Percentiles rank a stretch among this genome's conserved stretches.
phyloP scores from a whole-genome alignment of 768 basidiomycete species.

The Megacollybia marginata region DNA sequence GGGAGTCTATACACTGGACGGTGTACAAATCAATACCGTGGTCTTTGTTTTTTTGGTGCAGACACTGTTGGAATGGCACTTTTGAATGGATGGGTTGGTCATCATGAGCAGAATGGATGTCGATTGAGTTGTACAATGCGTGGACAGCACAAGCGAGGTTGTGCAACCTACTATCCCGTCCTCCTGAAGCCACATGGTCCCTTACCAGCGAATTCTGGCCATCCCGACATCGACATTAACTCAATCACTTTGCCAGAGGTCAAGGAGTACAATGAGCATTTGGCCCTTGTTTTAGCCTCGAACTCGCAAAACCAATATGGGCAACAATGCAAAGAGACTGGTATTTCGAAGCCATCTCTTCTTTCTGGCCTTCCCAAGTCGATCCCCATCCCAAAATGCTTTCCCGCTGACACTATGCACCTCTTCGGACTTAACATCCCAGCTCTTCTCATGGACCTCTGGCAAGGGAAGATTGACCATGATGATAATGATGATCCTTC shows the following conservation, averaged over 20 bases:
- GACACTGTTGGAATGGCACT: not conserved
- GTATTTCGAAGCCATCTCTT: not conserved
- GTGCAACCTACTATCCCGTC: not conserved
- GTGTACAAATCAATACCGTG: not conserved
- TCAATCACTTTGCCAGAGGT: not conserved
- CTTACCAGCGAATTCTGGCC: not conserved
- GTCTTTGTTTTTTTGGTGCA: not conserved
- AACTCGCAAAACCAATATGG: not conserved
- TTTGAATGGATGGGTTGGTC: not conserved
- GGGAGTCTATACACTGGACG: not conserved
- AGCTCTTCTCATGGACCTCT: constrained; percentile 7
- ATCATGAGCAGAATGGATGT: constrained; percentile 4
- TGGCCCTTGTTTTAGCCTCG: not conserved
- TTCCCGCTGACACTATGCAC: constrained; percentile 8
- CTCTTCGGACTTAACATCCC: constrained; percentile 2
- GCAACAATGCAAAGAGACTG: not conserved
- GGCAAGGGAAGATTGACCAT: constrained; percentile 9
- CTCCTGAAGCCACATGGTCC: not conserved
- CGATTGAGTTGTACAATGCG: not conserved
- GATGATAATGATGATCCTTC: not conserved
- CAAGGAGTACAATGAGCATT: not conserved
- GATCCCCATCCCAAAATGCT: constrained; percentile 1
- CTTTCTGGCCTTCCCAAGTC: not conserved
- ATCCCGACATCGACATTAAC: not conserved
- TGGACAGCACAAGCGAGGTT: not conserved